A percentile compares a stretch with the other conserved stretches of the same genome.
These are phyloP conservation scores for Xylaria venustula DNA, from an alignment of 495 filamentous ascomycete genomes.

Conservation along the genomic window DNA sequence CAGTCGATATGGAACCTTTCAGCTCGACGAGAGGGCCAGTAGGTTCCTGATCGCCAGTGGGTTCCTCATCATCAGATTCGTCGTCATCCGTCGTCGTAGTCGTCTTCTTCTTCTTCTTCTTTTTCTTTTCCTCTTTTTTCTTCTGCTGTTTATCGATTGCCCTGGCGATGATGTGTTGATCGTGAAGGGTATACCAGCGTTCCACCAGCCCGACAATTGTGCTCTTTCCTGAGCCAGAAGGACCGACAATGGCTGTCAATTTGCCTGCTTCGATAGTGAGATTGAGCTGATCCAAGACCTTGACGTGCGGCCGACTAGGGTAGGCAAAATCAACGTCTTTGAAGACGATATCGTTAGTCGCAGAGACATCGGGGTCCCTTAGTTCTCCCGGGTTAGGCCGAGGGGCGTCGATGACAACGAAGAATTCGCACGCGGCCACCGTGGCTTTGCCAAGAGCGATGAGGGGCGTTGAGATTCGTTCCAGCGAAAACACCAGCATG, in stretches of 20 bases:
- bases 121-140: constrained; percentile 40
- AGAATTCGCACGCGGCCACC: constrained; percentile 56
- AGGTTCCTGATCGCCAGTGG: constrained; percentile 27
- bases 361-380: constrained; percentile 44
- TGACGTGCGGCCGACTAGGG: constrained; percentile 64
- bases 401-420: constrained; percentile 56
- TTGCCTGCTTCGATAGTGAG: constrained; percentile 69
- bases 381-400: constrained; percentile 42
- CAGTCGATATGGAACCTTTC: constrained; percentile 52
- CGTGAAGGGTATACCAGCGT: constrained; percentile 79
- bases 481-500: constrained; percentile 47
- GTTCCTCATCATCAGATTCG: constrained; percentile 32
- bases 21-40: constrained; percentile 41
- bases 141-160: constrained; percentile 43
- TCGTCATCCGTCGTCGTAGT: constrained; percentile 9
- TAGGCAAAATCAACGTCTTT: constrained; percentile 64
- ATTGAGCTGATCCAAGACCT: constrained; percentile 55
- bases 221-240: constrained; percentile 84
- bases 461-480: constrained; percentile 51
- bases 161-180: constrained; percentile 49
- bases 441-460: constrained; percentile 52
- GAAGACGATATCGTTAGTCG: constrained; percentile 58
- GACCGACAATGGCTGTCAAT: constrained; percentile 84
- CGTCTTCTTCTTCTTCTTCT: constrained; percentile 34
- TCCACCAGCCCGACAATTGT: constrained; percentile 90